phyloP scores from a whole-genome alignment of 2,329 filamentous ascomycete species.

The Aspergillus hortae region DNA sequence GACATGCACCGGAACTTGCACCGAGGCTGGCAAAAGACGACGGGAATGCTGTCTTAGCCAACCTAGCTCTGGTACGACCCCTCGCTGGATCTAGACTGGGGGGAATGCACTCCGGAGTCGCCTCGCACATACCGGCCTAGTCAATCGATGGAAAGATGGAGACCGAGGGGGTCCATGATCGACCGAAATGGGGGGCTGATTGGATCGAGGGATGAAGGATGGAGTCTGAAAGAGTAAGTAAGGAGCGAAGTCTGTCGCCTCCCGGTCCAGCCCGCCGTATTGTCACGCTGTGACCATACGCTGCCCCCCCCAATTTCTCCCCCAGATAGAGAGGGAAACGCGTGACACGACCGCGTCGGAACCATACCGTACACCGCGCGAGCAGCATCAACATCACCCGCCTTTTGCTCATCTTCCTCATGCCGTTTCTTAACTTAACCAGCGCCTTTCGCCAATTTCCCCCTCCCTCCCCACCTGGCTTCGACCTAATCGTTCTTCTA shows the following conservation, averaged over 20 bases:
- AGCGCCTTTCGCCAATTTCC: not conserved
- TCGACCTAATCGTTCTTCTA: constrained; percentile 12
- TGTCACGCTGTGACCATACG: constrained; percentile 18
- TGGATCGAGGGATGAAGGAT: constrained; percentile 11
- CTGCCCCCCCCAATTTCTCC: not conserved
- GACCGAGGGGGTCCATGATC: constrained; percentile 12
- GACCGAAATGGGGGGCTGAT: constrained; percentile 11
- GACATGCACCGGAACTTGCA: too few species aligned
- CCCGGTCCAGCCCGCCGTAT: constrained; percentile 11
- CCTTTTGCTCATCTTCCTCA: constrained; percentile 12
- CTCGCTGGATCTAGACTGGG: not conserved
- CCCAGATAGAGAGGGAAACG: constrained; percentile 12
- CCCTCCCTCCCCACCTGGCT: constrained; percentile 15
- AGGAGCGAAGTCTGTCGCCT: constrained; percentile 9
- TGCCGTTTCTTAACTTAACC: constrained; percentile 14
- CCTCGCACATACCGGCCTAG: constrained; percentile 4
- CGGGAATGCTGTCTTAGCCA: constrained; percentile 5
- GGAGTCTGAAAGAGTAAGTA: constrained; percentile 1
- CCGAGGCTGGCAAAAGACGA: too few species aligned
- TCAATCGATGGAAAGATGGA: constrained; percentile 3
- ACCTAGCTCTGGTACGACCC: not conserved
- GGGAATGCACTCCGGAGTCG: not conserved
- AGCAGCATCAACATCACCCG: constrained; percentile 17
- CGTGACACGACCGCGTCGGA: constrained; percentile 24
- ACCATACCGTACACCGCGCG: constrained; percentile 26